Conservation (phyloP, 2,329 filamentous ascomycete genomes). For the Cadophora gregata region DNA sequence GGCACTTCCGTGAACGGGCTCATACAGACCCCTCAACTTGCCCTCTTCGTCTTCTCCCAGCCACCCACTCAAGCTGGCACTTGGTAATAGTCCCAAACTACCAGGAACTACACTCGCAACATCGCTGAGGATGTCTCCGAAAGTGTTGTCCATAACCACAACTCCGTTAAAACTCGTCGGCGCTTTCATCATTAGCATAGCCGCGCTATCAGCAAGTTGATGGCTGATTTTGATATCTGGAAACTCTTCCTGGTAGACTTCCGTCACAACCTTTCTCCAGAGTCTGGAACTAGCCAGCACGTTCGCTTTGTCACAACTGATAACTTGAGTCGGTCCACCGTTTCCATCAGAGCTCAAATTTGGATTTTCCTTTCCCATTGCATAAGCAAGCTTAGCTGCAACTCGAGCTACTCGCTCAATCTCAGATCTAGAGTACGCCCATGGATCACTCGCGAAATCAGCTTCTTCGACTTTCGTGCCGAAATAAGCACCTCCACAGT, state of each 20-base stretch:
- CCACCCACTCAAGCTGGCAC: slow-evolving; percentile 67
- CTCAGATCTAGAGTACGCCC: slow-evolving; percentile 89
- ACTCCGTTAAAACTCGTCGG: slow-evolving; percentile 84
- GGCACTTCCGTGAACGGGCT: slow-evolving; percentile 91
- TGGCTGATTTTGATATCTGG: slow-evolving; percentile 80
- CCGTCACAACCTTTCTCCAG: slow-evolving; percentile 83
- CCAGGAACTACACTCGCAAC: slow-evolving; percentile 92
- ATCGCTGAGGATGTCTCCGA: slow-evolving; percentile 92
- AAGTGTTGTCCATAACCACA: slow-evolving; percentile 82
- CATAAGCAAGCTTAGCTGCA: slow-evolving; percentile 73
- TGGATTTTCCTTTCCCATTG: slow-evolving; percentile 62
- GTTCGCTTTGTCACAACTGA: slow-evolving; percentile 92
- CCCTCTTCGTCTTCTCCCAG: slow-evolving; percentile 1
- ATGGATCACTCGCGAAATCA: slow-evolving; percentile 91
- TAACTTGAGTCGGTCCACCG: slow-evolving; percentile 54
- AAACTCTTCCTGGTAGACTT: slow-evolving; percentile 85
- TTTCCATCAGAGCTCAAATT: slow-evolving; percentile 46
- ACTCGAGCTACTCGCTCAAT: slow-evolving; percentile 85
- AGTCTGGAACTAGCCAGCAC: slow-evolving; percentile 86
- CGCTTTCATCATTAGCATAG: slow-evolving; percentile 95
- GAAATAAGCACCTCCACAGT: slow-evolving; percentile 98
- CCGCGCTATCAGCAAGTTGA: slow-evolving; percentile 90
- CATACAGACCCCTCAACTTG: slow-evolving; percentile 79
- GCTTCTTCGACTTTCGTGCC: slow-evolving; percentile 95
- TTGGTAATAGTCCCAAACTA: slow-evolving; percentile 82